These are phyloP conservation scores for Trichoderma sp. DNA, from an alignment of 2,329 filamentous ascomycete species.

Conservation along the genomic window DNA sequence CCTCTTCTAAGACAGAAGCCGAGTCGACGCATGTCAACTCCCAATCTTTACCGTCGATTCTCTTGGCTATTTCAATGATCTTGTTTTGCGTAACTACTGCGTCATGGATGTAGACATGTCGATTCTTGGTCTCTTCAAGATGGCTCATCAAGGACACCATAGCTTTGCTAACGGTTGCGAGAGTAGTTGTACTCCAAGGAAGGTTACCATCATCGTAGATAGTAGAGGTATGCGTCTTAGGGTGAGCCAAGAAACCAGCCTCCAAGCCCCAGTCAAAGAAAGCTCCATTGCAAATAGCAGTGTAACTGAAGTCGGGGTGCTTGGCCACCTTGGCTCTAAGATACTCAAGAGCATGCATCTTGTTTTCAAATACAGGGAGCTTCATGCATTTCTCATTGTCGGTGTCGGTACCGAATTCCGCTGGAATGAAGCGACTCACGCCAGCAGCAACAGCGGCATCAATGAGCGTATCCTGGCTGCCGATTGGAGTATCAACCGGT, in stretches of 20 bases:
- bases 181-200: not conserved
- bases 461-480: not conserved
- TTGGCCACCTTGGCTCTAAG: not conserved
- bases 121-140: not conserved
- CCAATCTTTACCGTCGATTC: not conserved
- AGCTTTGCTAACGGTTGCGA: not conserved
- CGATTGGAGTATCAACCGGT: not conserved
- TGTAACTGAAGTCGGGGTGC: not conserved
- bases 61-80: not conserved
- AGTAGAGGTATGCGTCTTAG: not conserved
- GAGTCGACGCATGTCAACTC: not conserved
- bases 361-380: not conserved
- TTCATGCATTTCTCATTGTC: not conserved
- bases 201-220: not conserved
- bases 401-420: constrained; percentile 1
- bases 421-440: not conserved
- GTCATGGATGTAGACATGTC: constrained; percentile 1
- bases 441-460: not conserved
- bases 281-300: not conserved
- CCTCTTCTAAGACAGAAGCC: not conserved
- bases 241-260: not conserved
- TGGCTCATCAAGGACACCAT: not conserved
- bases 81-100: not conserved
- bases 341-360: not conserved
- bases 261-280: not conserved